phyloP scores from a whole-genome alignment of 306 rosid species.

The Heteromeles arbutifolia region DNA sequence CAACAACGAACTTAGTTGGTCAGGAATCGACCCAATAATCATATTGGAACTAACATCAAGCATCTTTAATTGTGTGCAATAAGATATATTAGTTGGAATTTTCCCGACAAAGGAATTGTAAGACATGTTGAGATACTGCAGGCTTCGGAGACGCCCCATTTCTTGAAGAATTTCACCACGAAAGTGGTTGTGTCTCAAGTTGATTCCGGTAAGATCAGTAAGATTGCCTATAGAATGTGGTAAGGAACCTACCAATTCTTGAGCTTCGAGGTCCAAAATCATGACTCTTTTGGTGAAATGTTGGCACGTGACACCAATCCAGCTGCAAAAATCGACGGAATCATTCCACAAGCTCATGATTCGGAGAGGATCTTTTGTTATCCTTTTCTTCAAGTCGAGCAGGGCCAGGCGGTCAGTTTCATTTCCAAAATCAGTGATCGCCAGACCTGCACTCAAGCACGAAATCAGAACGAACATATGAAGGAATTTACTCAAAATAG shows the following conservation, averaged over 20 bases:
- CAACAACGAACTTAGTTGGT: constrained; percentile 1
- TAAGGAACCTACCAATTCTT: constrained; percentile 17
- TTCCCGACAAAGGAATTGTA: constrained; percentile 20
- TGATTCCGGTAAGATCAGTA: constrained; percentile 20
- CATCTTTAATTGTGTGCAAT: constrained; percentile 9
- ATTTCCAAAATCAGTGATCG: not conserved
- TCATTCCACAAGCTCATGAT: constrained; percentile 39
- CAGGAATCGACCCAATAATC: constrained; percentile 12
- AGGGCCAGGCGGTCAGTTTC: constrained; percentile 28
- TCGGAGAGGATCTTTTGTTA: constrained; percentile 24
- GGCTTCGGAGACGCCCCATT: constrained; percentile 5
- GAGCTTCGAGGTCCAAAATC: constrained; percentile 8
- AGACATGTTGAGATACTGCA: constrained; percentile 18
- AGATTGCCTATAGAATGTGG: constrained; percentile 32
- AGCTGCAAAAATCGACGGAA: constrained; percentile 30
- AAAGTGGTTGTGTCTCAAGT: constrained; percentile 13
- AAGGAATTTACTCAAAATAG: no score
- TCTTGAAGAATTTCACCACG: constrained; percentile 27
- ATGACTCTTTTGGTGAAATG: constrained; percentile 12
- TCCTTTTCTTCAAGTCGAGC: constrained; percentile 25
- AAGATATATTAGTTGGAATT: constrained; percentile 28
- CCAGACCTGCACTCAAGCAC: no score
- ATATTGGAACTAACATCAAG: not conserved
- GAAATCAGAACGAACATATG: no score
- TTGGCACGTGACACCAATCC: constrained; percentile 38